Evolutionary conservation across 2,329 filamentous ascomycete species (phyloP).

Genomic region (Trichoderma semiorbis): DNA sequence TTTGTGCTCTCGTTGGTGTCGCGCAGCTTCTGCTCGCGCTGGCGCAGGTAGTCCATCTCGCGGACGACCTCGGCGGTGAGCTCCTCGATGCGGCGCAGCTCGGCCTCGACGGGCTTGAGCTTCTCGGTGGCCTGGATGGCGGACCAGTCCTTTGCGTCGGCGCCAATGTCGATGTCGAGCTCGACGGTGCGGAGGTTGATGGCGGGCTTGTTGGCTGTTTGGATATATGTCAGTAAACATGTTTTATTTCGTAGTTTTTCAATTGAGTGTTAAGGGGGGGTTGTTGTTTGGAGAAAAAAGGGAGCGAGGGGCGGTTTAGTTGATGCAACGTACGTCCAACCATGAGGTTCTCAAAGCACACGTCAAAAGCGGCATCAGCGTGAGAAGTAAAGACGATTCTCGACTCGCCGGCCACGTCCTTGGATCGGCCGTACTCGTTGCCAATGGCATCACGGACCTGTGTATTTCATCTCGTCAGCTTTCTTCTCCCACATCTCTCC

Average conservation of each 20-base stretch:
- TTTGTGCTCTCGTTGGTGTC: conserved; percentile 99
- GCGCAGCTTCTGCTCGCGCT: conserved; percentile 87
- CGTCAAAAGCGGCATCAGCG: conserved; percentile 87
- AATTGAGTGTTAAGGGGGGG: neutral
- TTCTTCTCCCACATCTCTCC: neutral
- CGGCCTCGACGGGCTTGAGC: conserved; percentile 93
- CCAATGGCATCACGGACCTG: conserved; percentile 93
- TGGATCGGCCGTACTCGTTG: conserved; percentile 91
- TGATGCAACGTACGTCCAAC: conserved; percentile 59
- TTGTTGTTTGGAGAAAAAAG: neutral
- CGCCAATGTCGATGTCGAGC: conserved; percentile 93
- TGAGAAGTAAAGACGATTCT: conserved; percentile 92
- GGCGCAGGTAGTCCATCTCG: conserved; percentile 94
- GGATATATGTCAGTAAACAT: neutral
- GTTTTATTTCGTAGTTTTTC: neutral
- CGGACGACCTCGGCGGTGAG: conserved; percentile 80
- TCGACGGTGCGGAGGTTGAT: conserved; percentile 69
- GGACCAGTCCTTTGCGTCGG: conserved; percentile 97
- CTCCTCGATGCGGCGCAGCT: conserved; percentile 89
- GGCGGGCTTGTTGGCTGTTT: conserved; percentile 36
- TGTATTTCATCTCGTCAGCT: neutral
- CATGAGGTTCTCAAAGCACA: conserved; percentile 89
- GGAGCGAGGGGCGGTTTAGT: neutral
- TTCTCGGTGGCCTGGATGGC: conserved; percentile 96
- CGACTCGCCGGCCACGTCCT: conserved; percentile 87